Conservation (phyloP, 805 yeast genomes). For the Kockiozyma suomiensis region DNA sequence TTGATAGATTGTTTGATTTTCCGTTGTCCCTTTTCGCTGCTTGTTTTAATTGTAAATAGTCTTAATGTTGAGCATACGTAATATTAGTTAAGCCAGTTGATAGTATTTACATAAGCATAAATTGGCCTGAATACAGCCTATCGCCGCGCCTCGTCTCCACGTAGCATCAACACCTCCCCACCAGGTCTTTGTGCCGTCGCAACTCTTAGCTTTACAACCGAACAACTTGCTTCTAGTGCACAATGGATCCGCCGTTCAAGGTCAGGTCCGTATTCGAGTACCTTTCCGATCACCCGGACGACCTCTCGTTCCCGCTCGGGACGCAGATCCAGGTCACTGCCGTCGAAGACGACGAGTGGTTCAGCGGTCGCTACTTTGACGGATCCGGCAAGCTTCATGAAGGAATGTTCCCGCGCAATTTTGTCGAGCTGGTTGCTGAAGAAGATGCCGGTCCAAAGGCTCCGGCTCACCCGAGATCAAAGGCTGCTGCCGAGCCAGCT, state of each 20-base stretch:
- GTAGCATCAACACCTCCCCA: background rate
- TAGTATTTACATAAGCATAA: background rate
- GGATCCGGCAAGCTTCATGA: slow-evolving; percentile 49
- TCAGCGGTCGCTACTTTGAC: slow-evolving; percentile 62
- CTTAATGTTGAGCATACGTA: background rate
- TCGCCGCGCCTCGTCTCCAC: background rate
- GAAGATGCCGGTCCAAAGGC: slow-evolving; percentile 26
- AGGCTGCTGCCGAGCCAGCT: background rate
- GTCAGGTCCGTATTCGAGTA: slow-evolving; percentile 72
- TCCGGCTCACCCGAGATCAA: slow-evolving; percentile 27
- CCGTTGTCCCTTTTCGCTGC: background rate
- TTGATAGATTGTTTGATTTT: background rate
- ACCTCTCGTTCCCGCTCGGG: slow-evolving; percentile 68
- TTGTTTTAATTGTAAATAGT: background rate
- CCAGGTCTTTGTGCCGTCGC: background rate
- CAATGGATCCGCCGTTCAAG: slow-evolving; percentile 55
- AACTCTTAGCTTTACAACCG: background rate
- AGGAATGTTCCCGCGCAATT: slow-evolving; percentile 88
- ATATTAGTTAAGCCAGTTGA: background rate
- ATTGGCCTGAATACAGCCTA: too few species aligned
- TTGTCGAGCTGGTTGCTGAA: slow-evolving; percentile 54
- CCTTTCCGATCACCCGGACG: slow-evolving; percentile 76
- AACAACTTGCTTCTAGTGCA: background rate
- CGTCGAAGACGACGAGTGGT: slow-evolving; percentile 93
- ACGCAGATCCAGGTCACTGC: slow-evolving; percentile 73